These are phyloP conservation scores for Ganoderma lucidum DNA, from an alignment of 1,284 basidiomycete genomes.

Conservation along the genomic window DNA sequence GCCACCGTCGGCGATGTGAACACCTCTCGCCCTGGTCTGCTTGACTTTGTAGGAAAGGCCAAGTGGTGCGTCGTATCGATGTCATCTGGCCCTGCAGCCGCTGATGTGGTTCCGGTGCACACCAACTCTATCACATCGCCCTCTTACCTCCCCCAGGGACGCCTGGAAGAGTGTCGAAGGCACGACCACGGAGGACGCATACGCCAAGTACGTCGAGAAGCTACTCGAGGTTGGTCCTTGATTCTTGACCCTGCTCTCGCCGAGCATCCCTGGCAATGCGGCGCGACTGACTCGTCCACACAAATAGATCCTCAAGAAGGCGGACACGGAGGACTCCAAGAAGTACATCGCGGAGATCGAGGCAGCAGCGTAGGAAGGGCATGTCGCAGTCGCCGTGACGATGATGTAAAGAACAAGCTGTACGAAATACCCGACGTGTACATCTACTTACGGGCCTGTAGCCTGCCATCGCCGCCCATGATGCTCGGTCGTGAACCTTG, in stretches of 20 bases:
- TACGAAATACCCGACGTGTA: constrained; percentile 12
- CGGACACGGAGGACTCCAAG: constrained; percentile 63
- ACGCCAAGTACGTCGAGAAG: constrained; percentile 76
- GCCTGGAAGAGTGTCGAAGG: constrained; percentile 89
- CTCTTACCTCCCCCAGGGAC: constrained; percentile 59
- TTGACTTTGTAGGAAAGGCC: constrained; percentile 84
- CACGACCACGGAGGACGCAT: constrained; percentile 74
- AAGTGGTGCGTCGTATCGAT: constrained; percentile 70
- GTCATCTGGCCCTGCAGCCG: constrained; percentile 12
- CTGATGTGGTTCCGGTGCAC: constrained; percentile 10
- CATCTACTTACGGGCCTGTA: constrained; percentile 10
- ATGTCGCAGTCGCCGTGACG: neutral
- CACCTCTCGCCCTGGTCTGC: constrained; percentile 69
- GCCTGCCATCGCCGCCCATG: neutral
- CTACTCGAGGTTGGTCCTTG: constrained; percentile 67
- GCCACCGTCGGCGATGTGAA: constrained; percentile 81
- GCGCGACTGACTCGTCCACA: constrained; percentile 42
- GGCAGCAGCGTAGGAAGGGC: constrained; percentile 49
- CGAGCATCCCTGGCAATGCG: constrained; percentile 8
- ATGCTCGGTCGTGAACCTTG: constrained; percentile 11
- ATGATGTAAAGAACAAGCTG: constrained; percentile 4
- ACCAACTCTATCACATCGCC: constrained; percentile 8
- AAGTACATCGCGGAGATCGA: constrained; percentile 68
- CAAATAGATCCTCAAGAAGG: constrained; percentile 71
- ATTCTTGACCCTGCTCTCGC: constrained; percentile 2